Evolutionary conservation across 495 filamentous ascomycete species (phyloP), one percentile per base, ranked within the genome.

Genomic region (Sphaerosporella brunnea): DNA sequence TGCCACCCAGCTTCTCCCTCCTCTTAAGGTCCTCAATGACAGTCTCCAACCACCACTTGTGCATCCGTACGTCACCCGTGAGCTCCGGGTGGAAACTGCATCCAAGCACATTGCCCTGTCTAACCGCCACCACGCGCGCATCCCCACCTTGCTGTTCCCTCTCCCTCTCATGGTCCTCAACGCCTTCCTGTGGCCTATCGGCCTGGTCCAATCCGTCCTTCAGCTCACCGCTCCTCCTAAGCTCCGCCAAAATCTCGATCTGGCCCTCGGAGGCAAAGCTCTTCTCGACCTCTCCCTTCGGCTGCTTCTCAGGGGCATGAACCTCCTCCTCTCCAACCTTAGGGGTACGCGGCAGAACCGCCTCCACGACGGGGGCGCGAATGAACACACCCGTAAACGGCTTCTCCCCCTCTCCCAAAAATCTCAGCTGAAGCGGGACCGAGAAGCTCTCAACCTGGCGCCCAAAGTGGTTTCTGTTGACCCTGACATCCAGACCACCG

Each of bases 51-150:
- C 90, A 97, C 90, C 90, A 97, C 2, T 74, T 65, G 64, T 97
- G 90, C 55, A 96, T 95, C 55, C 90, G 71, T 49, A 74, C 68
- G 63, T 97, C 90, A 19, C 75, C 76, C 19, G 88, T 97, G 59
- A 97, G 63, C 63, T 97, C 92, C 0, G 92, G 90, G 59, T 97
- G 92, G 59, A 96, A 97, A 60, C 86, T 94, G 4, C 85, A 96
- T 4, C 85, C 92, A 50, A 97, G 86, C 1, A 93, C 84, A 66
- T 96, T 95, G 10, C 83, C 82, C 64, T 96, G 88, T 48, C 73
- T 70, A 36, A 97, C 83, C 5, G 90, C 90, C 39, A 97, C 74
- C 37, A 97, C 85, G 56, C 69, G 34, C 1, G 43, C 43, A 46
- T 46, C 30, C 70, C 69, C 20, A 72, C 68, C 21, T 3, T 70